Base-by-base conservation (phyloP, 1,139 yeast species). In the Saccharomycopsis hybrid region DNA sequence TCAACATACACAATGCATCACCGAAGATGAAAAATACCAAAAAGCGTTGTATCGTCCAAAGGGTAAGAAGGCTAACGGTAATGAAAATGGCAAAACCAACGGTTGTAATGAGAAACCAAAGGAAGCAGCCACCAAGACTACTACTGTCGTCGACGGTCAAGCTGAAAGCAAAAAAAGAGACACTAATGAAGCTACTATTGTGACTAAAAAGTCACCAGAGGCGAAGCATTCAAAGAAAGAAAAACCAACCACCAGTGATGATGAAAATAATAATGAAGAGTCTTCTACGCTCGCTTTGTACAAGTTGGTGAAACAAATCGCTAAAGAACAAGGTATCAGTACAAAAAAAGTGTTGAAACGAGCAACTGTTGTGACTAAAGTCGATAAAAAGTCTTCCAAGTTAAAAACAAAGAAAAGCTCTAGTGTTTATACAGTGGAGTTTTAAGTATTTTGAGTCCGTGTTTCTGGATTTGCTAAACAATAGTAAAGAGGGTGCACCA, bases 21-120 rank as follows among this genome's bases (percentile, higher is more conserved):
- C 87, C 13, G 98, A 92, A 66, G 97, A 95, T 53, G 95, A 92
- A 64, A 92, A 92, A 68, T 92, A 92, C 65, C 96, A 92, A 64
- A 87, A 87, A 63, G 80, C 80, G 0, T 70, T 89, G 57, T 89
- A 84, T 65, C 83, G 82, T 65, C 88, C 87, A 31, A 84, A 78
- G 59, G 80, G 76, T 66, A 49, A 50, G 42, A 50, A 54, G 40
- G 47, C 47, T 13, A 51, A 52, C 18, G 48, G 48, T 42, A 51
- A 56, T 27, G 37, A 51, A 43, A 54, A 55, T 41, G 42, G 44
- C 46, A 50, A 50, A 44, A 54, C 46, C 44, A 52, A 41, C 56
- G 58, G 47, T 39, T 46, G 38, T 48, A 54, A 50, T 43, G 52
- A 47, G 49, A n/a, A n/a, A n/a, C n/a, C n/a, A n/a, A n/a, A n/a